Evolutionary conservation across 768 basidiomycete species (phyloP).

Genomic region (Mycena albidolilacea): DNA sequence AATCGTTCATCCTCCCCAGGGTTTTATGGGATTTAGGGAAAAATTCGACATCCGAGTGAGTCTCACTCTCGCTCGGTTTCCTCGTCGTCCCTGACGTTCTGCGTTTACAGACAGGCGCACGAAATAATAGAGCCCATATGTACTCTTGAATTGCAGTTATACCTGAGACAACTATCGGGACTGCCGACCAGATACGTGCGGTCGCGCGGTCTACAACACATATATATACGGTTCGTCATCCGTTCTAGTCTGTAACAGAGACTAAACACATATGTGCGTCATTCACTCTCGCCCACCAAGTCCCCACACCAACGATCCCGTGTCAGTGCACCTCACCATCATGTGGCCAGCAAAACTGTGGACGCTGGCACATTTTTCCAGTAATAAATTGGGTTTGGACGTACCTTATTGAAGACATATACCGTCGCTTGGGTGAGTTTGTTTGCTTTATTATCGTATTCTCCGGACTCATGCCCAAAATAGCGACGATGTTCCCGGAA

Average conservation of each 20-base stretch:
- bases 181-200: conserved; percentile 58
- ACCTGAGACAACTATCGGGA: conserved; percentile 50
- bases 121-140: conserved; percentile 68
- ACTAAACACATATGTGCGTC: conserved; percentile 64
- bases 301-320: background rate
- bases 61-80: background rate
- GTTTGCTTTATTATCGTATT: background rate
- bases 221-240: too few relatives aligned
- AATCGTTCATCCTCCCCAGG: conserved; percentile 48
- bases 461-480: conserved; percentile 14
- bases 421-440: conserved; percentile 66
- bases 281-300: background rate
- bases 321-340: conserved; percentile 70
- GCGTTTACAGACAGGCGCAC: conserved; percentile 52
- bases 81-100: background rate
- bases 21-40: conserved; percentile 80
- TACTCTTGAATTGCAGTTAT: conserved; percentile 59
- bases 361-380: conserved; percentile 48
- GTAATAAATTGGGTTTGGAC: conserved; percentile 60
- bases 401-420: conserved; percentile 74
- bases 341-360: conserved; percentile 61
- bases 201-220: conserved; percentile 58
- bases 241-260: too few relatives aligned
- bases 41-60: conserved; percentile 63
- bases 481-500: conserved; percentile 75